Percentiles rank a stretch among this genome's conserved stretches.
Conservation (phyloP, 1,284 basidiomycete genomes). For the Trichosporon coremiiforme region DNA sequence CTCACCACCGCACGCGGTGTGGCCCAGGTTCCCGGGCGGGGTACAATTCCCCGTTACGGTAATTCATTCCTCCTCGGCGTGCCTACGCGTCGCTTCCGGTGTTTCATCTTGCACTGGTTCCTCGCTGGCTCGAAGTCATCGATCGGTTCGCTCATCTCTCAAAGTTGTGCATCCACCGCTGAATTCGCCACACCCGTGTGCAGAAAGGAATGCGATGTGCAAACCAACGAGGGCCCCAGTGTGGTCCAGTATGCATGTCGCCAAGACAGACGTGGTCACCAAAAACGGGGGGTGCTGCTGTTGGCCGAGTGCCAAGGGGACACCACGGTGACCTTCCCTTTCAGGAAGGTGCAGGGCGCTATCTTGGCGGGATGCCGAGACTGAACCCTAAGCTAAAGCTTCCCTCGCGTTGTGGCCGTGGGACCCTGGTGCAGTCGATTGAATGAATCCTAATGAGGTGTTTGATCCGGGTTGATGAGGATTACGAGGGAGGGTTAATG, state of each 20-base stretch:
- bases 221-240: not conserved
- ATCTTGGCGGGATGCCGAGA: conserved; percentile 7
- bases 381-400: not conserved
- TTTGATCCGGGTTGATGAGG: not conserved
- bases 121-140: not conserved
- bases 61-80: not conserved
- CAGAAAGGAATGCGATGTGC: not conserved
- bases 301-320: not conserved
- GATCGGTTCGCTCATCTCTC: too few relatives aligned
- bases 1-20: not conserved
- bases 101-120: not conserved
- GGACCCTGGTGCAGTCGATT: not conserved
- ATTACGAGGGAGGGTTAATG: not conserved
- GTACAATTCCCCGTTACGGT: not conserved
- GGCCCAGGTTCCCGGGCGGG: not conserved
- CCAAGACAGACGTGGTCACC: conserved; percentile 10
- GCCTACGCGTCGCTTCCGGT: conserved; percentile 6
- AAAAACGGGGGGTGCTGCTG: not conserved
- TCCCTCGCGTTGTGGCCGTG: not conserved
- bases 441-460: conserved; percentile 7
- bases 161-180: not conserved
- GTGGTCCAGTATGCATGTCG: not conserved
- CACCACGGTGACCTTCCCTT: not conserved
- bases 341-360: conserved; percentile 3
- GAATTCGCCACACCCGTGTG: not conserved